phyloP scores from a whole-genome alignment of 2,329 filamentous ascomycete species.

The Nemania sp. region DNA sequence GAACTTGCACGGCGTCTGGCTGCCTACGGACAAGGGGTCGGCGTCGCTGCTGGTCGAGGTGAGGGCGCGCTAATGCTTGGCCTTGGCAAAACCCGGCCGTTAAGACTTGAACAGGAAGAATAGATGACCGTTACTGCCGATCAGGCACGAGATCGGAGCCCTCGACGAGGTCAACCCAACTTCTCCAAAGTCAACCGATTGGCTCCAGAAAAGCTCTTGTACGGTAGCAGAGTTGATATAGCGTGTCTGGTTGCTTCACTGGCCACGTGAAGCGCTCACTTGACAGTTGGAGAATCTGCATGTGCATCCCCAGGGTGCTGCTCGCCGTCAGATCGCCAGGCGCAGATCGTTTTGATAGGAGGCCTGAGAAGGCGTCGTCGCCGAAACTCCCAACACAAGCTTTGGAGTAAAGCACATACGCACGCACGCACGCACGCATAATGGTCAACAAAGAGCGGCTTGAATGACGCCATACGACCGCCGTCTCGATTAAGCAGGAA shows the following conservation, averaged over 20 bases:
- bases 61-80: slow-evolving; percentile 6
- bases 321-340: slow-evolving; percentile 22
- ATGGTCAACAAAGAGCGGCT: slow-evolving; percentile 4
- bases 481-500: slow-evolving; percentile 12
- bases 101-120: slow-evolving; percentile 28
- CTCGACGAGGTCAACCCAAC: slow-evolving; percentile 19
- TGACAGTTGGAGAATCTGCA: slow-evolving; percentile 37
- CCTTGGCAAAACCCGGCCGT: slow-evolving; percentile 31
- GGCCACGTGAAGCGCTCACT: slow-evolving; percentile 34
- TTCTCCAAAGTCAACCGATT: slow-evolving; percentile 11
- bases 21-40: slow-evolving; percentile 13
- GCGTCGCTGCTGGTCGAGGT: slow-evolving; percentile 15
- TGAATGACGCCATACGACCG: slow-evolving; percentile 9
- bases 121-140: slow-evolving; percentile 39
- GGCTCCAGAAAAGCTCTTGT: slow-evolving; percentile 13
- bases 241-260: slow-evolving; percentile 22
- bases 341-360: slow-evolving; percentile 26
- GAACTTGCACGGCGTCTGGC: slow-evolving; percentile 24
- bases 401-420: not conserved
- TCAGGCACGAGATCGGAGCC: slow-evolving; percentile 37
- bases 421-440: not conserved
- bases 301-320: slow-evolving; percentile 22
- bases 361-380: not conserved
- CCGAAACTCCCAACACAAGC: slow-evolving; percentile 11
- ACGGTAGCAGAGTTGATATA: slow-evolving; percentile 4